Evolutionary conservation across 2,329 filamentous ascomycete species (phyloP), one percentile per base, ranked within the genome.

Genomic region (Trichoderma koningii): DNA sequence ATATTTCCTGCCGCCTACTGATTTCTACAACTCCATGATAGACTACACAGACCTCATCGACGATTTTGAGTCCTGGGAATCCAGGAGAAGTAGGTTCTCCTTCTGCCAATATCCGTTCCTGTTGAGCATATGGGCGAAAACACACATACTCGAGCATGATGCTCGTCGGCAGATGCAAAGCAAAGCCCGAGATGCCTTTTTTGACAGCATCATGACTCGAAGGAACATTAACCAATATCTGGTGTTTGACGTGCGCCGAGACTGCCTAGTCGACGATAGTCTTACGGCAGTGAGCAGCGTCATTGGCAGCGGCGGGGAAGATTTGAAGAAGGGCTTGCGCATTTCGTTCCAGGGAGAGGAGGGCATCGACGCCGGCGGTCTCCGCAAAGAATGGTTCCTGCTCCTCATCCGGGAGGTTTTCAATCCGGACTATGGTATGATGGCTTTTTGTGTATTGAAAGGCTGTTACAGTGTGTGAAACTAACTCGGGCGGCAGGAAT

Each of bases 81-180:
- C 86, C 5, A 89, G 85, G 68, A 83, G 84, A 59, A 83, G 84
- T 21, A 91, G 87, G 69, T 97, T 97, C 73, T 86, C 91, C 0
- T 96, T 97, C 73, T 97, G 93, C 73, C 92, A 96, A 73, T 96
- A 96, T 71, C 92, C 93, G 0, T 96, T 97, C 72, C 88, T 97
- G 70, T 82, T 97, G 47, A 96, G 92, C 67, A 93, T 97, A 69
- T 93, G 92, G 81, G 90, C 93, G 30, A 97, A 97, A 76, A 96
- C 95, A 66, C 89, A 89, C 69, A 94, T 97, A 53, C 81, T 97
- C 71, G 92, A 97, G 73, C 86, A 96, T 71, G 93, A 97, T 76
- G 91, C 92, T 7, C 87, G 89, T 68, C 86, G 93, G 7, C 92
- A 97, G 76, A 97, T 97, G 93, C 89, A 92, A 72, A 87, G 87